Base-by-base conservation (phyloP, 169 alveolate species). In the Neospora caninum region DNA sequence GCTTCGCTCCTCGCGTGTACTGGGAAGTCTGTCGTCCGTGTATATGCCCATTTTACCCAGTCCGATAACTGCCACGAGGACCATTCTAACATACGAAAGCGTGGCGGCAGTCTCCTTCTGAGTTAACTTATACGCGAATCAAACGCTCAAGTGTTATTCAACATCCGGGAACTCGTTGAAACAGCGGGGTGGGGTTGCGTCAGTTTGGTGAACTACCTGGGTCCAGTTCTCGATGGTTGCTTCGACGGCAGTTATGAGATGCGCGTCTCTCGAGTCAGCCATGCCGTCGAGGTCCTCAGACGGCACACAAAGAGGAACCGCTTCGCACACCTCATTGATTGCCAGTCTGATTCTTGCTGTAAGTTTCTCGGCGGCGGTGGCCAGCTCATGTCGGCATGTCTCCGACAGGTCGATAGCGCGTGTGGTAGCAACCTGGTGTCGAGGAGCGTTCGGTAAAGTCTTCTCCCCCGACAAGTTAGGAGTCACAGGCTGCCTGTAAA, bases 101-200 rank as follows among this genome's bases (percentile, higher is more conserved):
- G 58, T 49, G 13, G 58, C 58, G 58, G 58, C 13, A 4, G 13
- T 49, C 13, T 49, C 58, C 22, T 4, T 49, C 4, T 49, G 4
- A 7, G 4, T 13, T 49, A 4, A 13, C 58, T 49, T 49, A n/a
- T n/a, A n/a, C n/a, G n/a, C n/a, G n/a, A n/a, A n/a, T n/a, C n/a
- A n/a, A n/a, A n/a, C n/a, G n/a, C n/a, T n/a, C n/a, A n/a, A n/a
- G n/a, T n/a, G n/a, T n/a, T n/a, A n/a, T n/a, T n/a, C n/a, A n/a
- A n/a, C n/a, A n/a, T n/a, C n/a, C n/a, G n/a, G n/a, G n/a, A 78
- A 91, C 39, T 91, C 94, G 53, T 80, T 67, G 43, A 49, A 82
- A 36, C 73, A 16, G 27, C 10, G 58, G 16, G 53, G 27, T 39
- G 13, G 64, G 54, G n/a, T 73, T 16, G 41, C 93, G 2, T 88